Conservation (phyloP, 495 filamentous ascomycete species). For the Neurospora discreta region DNA sequence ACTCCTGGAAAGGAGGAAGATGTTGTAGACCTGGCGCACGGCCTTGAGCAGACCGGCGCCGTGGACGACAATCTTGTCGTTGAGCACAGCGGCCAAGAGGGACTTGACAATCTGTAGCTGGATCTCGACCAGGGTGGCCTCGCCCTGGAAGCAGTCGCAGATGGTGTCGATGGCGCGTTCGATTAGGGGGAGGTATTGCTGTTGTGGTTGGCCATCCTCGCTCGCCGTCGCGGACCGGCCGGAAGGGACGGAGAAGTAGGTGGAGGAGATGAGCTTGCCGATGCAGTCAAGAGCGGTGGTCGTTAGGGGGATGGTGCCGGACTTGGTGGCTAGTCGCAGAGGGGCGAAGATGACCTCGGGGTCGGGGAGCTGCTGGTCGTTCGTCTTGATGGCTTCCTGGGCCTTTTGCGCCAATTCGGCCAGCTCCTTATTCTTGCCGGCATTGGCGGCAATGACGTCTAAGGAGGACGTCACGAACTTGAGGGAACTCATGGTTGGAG, state of each 20-base stretch:
- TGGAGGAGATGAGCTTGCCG: constrained; percentile 96
- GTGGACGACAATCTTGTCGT: constrained; percentile 97
- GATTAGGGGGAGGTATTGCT: constrained; percentile 47
- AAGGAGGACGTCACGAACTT: constrained; percentile 89
- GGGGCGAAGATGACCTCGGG: constrained; percentile 89
- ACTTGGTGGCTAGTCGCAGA: constrained; percentile 75
- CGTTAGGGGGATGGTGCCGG: constrained; percentile 68
- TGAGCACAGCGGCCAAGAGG: constrained; percentile 84
- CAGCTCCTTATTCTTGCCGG: constrained; percentile 66
- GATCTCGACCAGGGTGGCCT: constrained; percentile 77
- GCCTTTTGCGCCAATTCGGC: constrained; percentile 71
- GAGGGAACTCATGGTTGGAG: constrained; percentile 68
- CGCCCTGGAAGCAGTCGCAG: constrained; percentile 97
- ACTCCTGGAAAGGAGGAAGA: constrained; percentile 88
- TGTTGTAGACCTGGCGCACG: constrained; percentile 97
- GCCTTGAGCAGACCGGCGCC: constrained; percentile 94
- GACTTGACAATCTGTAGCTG: constrained; percentile 98
- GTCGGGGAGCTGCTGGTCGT: constrained; percentile 58
- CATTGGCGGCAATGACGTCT: constrained; percentile 82
- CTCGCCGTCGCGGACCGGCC: constrained; percentile 15
- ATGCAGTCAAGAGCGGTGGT: constrained; percentile 94
- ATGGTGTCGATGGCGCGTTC: constrained; percentile 98
- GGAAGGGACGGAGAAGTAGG: constrained; percentile 80
- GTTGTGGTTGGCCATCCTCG: constrained; percentile 39
- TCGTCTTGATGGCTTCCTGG: constrained; percentile 67